Base-by-base conservation (phyloP, 179 eudicot species). In the Vitellaria paradoxa region DNA sequence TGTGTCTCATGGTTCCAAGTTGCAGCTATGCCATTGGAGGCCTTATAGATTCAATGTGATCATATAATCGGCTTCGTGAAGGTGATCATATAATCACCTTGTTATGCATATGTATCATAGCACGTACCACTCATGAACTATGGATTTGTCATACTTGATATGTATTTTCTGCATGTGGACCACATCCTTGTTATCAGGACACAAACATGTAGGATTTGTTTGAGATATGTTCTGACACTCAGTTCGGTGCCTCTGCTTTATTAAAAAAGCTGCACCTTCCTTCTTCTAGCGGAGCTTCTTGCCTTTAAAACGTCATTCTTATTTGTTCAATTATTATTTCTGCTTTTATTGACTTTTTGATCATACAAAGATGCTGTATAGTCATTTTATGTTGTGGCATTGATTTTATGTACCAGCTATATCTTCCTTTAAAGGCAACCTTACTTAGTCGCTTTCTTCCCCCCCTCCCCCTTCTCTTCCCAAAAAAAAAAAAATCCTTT, bases 151-250 rank as follows among this genome's bases (percentile, higher is more conserved):
- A 15, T 52, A 59, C 24, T 70, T 26, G 42, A 61, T 23, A 45
- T 65, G 46, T 49, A 65, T 68, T 50, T 64, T 71, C n/a, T 77
- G 73, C 57, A 71, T 30, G 20, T 46, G 40, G 18, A 61, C 40
- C 3, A 10, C 37, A 10, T 56, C 49, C 56, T 55, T 18, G 18
- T 9, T 57, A 11, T 40, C 1, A 52, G 5, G 12, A 73, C 56
- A 42, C 30, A 46, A 20, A 21, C 46, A 61, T 20, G 7, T 46
- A 49, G 57, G 67, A 23, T 47, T 20, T 20, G 20, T 45, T 13
- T 74, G 56, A 74, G 13, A 21, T 6, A 21, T 59, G 12, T 21
- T 14, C 17, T 8, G 20, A 24, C 15, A 47, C 47, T 20, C n/a
- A 30, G 9, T 72, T 52, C 24, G 20, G 74, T 70, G 62, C 74